Base-by-base conservation (phyloP, 345 rosid species). In the Atalantia buxifolia region DNA sequence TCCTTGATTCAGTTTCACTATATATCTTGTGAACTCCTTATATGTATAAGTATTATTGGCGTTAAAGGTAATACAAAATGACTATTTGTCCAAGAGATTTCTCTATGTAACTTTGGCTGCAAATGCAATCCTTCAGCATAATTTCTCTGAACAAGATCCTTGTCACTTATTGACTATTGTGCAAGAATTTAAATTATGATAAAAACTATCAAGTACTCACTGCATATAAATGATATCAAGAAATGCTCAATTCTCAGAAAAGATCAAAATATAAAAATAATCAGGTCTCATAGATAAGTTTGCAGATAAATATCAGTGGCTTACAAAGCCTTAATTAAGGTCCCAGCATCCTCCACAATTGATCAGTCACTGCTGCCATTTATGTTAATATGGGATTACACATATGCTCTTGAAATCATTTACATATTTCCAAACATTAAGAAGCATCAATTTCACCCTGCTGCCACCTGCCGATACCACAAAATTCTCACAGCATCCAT, bases 401-500 rank as follows among this genome's bases (percentile, higher is more conserved):
- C 21, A 62, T 36, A 56, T 81, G 81, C 78, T 71, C 78, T 72
- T 78, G 81, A 82, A 78, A 81, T 56, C 81, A 84, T 85, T 79
- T 81, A 84, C 84, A 77, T 28, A 63, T 71, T 82, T 66, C 76
- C 81, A 75, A 69, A 61, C 81, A 73, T 71, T 69, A 45, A 66
- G 84, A 82, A 72, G 56, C 78, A 69, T 69, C 57, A 53, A 18
- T 5, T 18, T 66, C 69, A 59, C 24, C 61, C 38, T 19, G 28
- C 2, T 2, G 36, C 40, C 35, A 18, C 50, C 50, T 4, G 33
- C 76, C 59, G 9, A 48, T 66, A 21, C 57, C 31, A 25, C 74
- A 74, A 83, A 78, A 61, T 66, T 92, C 85, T 92, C 84, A 92
- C 63, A 96, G 97, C 99, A 94, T 96, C 99, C 99, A 94, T 59